phyloP scores from a whole-genome alignment of 2,329 filamentous ascomycete species.

The Gyromitra esculenta region DNA sequence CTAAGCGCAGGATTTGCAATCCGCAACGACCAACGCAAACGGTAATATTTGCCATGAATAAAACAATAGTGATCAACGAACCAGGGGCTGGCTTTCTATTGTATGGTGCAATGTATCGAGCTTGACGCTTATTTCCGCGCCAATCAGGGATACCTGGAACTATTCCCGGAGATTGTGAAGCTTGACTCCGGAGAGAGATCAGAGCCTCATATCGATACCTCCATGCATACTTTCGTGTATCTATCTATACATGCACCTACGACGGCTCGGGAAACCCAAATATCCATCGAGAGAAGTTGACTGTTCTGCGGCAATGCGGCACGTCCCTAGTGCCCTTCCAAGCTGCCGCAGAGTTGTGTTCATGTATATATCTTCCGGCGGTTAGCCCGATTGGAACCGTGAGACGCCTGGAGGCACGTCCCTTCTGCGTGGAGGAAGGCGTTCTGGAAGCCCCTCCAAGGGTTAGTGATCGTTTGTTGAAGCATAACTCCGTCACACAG shows the following conservation, averaged over 20 bases:
- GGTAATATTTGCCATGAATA: background rate
- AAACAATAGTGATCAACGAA: background rate
- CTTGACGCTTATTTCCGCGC: background rate
- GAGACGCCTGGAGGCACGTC: background rate
- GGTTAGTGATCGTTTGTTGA: background rate
- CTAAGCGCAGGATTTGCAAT: conserved; percentile 15
- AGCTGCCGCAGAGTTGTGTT: background rate
- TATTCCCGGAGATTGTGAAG: background rate
- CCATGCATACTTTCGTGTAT: background rate
- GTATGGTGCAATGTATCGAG: background rate
- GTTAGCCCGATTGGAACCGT: conserved; percentile 19
- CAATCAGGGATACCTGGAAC: background rate
- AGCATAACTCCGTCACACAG: background rate
- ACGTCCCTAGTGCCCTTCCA: background rate
- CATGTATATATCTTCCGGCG: background rate
- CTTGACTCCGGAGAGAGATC: background rate
- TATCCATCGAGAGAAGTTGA: conserved; percentile 1
- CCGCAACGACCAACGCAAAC: background rate
- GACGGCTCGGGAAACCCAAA: background rate
- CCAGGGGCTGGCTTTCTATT: background rate
- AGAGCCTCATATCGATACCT: conserved; percentile 2
- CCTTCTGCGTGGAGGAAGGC: background rate
- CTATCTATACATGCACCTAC: background rate
- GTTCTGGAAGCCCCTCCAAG: conserved; percentile 18
- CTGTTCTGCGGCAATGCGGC: conserved; percentile 12